Evolutionary conservation across 345 rosid genomes (phyloP).

Genomic region (Geranium rotundifolium): DNA sequence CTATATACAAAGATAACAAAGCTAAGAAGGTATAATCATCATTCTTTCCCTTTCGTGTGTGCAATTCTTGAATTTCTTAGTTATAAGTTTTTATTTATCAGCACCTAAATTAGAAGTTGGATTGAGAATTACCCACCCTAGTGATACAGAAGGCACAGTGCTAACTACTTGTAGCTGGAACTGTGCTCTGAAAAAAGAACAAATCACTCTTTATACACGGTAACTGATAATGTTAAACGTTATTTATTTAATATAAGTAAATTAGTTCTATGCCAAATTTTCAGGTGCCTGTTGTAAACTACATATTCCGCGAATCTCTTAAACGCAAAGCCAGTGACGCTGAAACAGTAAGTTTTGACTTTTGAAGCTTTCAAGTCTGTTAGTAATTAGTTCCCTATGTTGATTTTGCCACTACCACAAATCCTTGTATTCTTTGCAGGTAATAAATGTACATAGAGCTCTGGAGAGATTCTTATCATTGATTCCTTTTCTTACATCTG

Average conservation of each 20-base stretch:
- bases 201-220: neutral
- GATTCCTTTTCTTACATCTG: conserved; percentile 45
- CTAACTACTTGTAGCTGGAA: neutral
- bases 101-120: too few species aligned
- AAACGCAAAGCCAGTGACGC: conserved; percentile 78
- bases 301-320: conserved; percentile 61
- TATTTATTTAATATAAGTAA: neutral
- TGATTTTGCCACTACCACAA: neutral
- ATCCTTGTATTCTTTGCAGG: conserved; percentile 28
- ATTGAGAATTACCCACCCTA: too few species aligned
- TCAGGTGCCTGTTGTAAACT: conserved; percentile 63
- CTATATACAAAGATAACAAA: conserved; percentile 45
- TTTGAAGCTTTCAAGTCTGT: neutral
- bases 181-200: neutral
- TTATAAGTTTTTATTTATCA: too few species aligned
- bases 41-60: neutral
- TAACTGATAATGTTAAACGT: neutral
- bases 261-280: neutral
- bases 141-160: too few species aligned
- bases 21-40: conserved; percentile 43
- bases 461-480: conserved; percentile 44
- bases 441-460: conserved; percentile 48
- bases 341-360: conserved; percentile 43
- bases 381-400: neutral
- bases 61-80: neutral